These are phyloP conservation scores for Peterozyma toletana DNA, from an alignment of 805 yeast genomes.

Conservation along the genomic window DNA sequence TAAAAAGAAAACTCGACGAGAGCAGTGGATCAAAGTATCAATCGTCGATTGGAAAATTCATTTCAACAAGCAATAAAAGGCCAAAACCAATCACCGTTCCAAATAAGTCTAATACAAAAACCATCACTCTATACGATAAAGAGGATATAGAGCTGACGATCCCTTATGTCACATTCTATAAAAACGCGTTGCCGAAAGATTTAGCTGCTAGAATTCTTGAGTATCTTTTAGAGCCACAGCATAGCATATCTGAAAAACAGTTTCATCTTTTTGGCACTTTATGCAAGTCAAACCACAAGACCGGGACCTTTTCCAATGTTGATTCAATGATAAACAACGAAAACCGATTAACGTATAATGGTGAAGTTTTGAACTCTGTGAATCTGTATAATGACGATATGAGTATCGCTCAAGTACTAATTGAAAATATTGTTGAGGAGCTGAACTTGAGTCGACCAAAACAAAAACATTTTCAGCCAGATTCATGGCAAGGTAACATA, in stretches of 20 bases:
- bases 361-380: conserved; percentile 21
- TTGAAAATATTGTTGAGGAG: conserved; percentile 32
- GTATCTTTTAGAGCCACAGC: conserved; percentile 32
- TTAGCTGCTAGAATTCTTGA: conserved; percentile 38
- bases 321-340: conserved; percentile 7
- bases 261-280: conserved; percentile 59
- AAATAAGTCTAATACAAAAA: conserved; percentile 9
- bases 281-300: conserved; percentile 51
- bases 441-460: conserved; percentile 20
- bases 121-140: conserved; percentile 34
- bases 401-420: conserved; percentile 27
- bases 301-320: conserved; percentile 27
- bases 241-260: conserved; percentile 30
- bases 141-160: conserved; percentile 41
- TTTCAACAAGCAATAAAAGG: not conserved
- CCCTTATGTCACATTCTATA: conserved; percentile 44
- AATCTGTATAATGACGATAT: conserved; percentile 32
- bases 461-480: conserved; percentile 29
- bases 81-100: not conserved
- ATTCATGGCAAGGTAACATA: conserved; percentile 44
- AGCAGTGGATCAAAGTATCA: conserved; percentile 8
- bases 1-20: conserved; percentile 3
- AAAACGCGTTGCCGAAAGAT: conserved; percentile 42
- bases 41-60: conserved; percentile 11
- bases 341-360: conserved; percentile 32